Conservation (phyloP, 331 rosid genomes). For the Malus hybrid region DNA sequence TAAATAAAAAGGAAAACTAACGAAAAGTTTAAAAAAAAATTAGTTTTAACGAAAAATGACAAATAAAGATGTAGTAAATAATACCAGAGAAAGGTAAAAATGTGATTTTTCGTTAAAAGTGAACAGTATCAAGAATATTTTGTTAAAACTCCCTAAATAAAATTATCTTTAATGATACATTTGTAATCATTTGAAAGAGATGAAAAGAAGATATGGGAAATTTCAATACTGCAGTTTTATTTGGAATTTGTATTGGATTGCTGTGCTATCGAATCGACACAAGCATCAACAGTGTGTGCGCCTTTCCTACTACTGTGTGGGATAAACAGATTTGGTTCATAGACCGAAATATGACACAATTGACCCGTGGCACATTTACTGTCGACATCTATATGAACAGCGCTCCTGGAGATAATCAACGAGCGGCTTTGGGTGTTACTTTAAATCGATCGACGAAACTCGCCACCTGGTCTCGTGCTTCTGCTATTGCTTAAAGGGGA, state of each 20-base stretch:
- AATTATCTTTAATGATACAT: no score
- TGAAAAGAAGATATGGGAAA: not conserved
- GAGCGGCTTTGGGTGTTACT: constrained; percentile 14
- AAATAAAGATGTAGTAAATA: no score
- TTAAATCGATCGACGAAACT: constrained; percentile 31
- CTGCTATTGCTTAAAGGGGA: constrained; percentile 44
- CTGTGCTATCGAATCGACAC: constrained; percentile 8
- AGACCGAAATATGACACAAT: constrained; percentile 18
- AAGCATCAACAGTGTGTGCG: constrained; percentile 4
- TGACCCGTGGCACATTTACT: constrained; percentile 19
- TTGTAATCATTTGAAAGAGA: constrained; percentile 3
- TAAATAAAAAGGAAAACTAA: no score
- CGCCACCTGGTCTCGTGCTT: constrained; percentile 51
- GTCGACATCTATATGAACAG: constrained; percentile 10
- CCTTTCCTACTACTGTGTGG: constrained; percentile 11
- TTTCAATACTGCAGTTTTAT: constrained; percentile 23
- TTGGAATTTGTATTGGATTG: constrained; percentile 9
- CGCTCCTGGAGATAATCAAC: not conserved
- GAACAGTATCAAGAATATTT: no score
- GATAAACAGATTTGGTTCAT: constrained; percentile 16
- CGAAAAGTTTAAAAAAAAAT: no score
- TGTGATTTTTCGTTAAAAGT: no score
- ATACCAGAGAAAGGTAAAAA: no score
- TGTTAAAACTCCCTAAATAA: no score
- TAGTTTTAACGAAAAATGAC: no score